Conservation (phyloP, 2,329 filamentous ascomycete species). For the Monosporascus sp. region DNA sequence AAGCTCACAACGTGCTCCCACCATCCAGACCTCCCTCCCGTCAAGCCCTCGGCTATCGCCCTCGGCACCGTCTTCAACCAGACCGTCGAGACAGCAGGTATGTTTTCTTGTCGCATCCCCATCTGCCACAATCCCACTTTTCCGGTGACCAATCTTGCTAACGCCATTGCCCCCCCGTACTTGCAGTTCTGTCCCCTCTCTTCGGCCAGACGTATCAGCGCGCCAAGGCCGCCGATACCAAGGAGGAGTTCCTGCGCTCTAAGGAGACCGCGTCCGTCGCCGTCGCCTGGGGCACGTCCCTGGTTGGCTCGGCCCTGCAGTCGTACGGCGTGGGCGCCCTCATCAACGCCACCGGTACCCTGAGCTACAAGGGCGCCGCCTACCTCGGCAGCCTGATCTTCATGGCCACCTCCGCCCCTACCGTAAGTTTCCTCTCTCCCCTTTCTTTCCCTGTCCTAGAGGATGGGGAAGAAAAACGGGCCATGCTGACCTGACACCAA, state of each 20-base stretch:
- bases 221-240: slow-evolving; percentile 85
- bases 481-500: slow-evolving; percentile 14
- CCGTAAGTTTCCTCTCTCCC: slow-evolving; percentile 51
- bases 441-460: not conserved
- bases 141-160: slow-evolving; percentile 1
- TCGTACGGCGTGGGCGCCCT: slow-evolving; percentile 85
- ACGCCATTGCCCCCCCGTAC: not conserved
- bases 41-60: slow-evolving; percentile 97
- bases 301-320: slow-evolving; percentile 84
- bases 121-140: not conserved
- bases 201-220: slow-evolving; percentile 94
- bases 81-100: slow-evolving; percentile 71
- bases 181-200: slow-evolving; percentile 69
- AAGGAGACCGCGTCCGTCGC: slow-evolving; percentile 88
- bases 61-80: slow-evolving; percentile 96
- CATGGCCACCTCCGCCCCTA: slow-evolving; percentile 81
- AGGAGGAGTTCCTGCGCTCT: slow-evolving; percentile 92
- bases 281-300: slow-evolving; percentile 83
- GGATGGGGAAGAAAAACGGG: not conserved
- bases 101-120: slow-evolving; percentile 7
- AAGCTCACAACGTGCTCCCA: not conserved
- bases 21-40: slow-evolving; percentile 56
- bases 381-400: slow-evolving; percentile 92
- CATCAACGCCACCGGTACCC: slow-evolving; percentile 90
- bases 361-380: slow-evolving; percentile 95